Evolutionary conservation across 2,329 filamentous ascomycete species (phyloP).

Genomic region (Scedosporium aurantiacum): DNA sequence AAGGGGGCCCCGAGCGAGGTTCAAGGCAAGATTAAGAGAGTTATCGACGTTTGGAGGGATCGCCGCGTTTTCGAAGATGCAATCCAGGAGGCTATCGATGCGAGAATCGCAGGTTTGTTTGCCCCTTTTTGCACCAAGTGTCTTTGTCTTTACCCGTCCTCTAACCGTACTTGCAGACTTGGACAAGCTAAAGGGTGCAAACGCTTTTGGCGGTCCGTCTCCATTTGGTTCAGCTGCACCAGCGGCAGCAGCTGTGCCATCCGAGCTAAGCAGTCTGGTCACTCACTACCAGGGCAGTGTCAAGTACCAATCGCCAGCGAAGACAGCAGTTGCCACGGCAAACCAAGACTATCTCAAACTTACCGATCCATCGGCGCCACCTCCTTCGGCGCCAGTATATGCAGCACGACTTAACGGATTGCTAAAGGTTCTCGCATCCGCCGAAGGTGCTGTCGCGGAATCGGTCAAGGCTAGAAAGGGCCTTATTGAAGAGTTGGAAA

Average conservation of each 20-base stretch:
- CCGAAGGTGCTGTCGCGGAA: slow-evolving; percentile 80
- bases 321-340: slow-evolving; percentile 56
- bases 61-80: slow-evolving; percentile 71
- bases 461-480: slow-evolving; percentile 75
- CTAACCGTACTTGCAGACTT: slow-evolving; percentile 35
- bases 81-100: slow-evolving; percentile 72
- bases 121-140: background rate
- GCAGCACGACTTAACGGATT: slow-evolving; percentile 81
- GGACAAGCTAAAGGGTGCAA: slow-evolving; percentile 47
- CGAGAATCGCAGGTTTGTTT: slow-evolving; percentile 59
- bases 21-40: slow-evolving; percentile 75
- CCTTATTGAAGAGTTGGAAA: slow-evolving; percentile 72
- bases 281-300: slow-evolving; percentile 61
- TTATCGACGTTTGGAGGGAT: slow-evolving; percentile 90
- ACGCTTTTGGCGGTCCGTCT: slow-evolving; percentile 31
- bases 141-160: background rate
- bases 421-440: slow-evolving; percentile 78
- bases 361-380: slow-evolving; percentile 54
- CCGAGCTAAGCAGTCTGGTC: slow-evolving; percentile 67
- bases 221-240: slow-evolving; percentile 38
- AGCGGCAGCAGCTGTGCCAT: slow-evolving; percentile 49
- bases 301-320: slow-evolving; percentile 60
- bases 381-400: slow-evolving; percentile 78
- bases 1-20: slow-evolving; percentile 78
- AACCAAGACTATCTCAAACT: slow-evolving; percentile 78